Base-by-base conservation (phyloP, 2,329 filamentous ascomycete species). In the Hypoxylon sp. region DNA sequence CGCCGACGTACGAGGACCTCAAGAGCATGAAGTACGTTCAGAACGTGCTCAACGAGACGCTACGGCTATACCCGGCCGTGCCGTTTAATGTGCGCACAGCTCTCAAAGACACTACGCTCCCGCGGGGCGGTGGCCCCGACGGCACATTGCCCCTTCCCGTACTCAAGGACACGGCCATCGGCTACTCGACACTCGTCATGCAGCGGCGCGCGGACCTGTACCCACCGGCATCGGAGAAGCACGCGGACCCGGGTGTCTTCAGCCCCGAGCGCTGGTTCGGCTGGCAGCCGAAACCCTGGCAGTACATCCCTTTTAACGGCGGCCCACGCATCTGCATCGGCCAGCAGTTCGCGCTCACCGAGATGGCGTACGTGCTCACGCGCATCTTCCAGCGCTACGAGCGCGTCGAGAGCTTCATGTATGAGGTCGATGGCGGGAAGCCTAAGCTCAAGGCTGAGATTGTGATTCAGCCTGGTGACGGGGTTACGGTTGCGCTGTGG, bases 21-120 rank as follows among this genome's bases (percentile, higher is more conserved):
- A 97, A 97, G 83, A 86, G 86, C 71, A 97, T 97, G 93, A 91
- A 91, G 74, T 97, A 95, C 78, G 87, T 96, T 63, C 83, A 89
- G 79, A 84, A 90, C 73, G 81, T 91, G 53, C 85, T 97, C 73
- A 91, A 93, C 80, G 93, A 97, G 81, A 92, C 89, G 0, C 86
- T 94, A 65, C 89, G 93, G 13, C 80, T 95, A 10, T 93, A 95
- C 78, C 93, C 93, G 0, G 85, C 88, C 13, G 91, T 96, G 1
- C 93, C 93, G 1, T 92, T 91, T 82, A 96, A 96, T 80, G 86
- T 93, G 56, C 90, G 93, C 68, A 82, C 90, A 32, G 87, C 92
- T 11, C 84, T 93, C 11, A 85, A 83, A 64, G 91, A 94, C 80
- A 94, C 93, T 1, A 92, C 89, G 0, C 86, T 97, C 1, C 93